A percentile compares a stretch with the other conserved stretches of the same genome.
Conservation (phyloP, 2,329 filamentous ascomycete genomes). For the Xylariaceae sp. region DNA sequence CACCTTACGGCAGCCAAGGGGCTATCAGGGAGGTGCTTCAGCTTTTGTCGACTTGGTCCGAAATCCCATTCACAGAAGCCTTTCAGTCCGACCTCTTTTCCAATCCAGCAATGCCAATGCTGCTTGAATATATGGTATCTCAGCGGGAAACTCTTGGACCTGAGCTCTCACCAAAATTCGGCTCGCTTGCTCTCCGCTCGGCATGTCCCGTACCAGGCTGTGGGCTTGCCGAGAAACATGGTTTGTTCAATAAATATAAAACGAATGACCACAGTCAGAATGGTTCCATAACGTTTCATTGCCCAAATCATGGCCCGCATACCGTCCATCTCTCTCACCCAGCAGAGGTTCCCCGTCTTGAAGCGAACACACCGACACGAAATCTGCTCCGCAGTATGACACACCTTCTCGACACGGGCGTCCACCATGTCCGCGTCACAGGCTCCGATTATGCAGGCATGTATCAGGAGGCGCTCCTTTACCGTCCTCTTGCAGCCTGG, state of each 20-base stretch:
- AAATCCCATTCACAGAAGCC: background rate
- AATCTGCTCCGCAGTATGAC: constrained; percentile 11
- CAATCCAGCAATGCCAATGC: background rate
- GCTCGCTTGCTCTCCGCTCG: constrained; percentile 6
- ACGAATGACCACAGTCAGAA: background rate
- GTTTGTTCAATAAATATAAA: constrained; percentile 3
- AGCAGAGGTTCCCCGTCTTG: constrained; percentile 1
- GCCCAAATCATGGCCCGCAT: constrained; percentile 5
- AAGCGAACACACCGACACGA: constrained; percentile 6
- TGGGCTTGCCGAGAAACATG: constrained; percentile 8
- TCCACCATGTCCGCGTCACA: constrained; percentile 10
- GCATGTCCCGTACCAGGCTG: constrained; percentile 8
- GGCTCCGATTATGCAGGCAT: constrained; percentile 9
- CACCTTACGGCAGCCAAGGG: no score
- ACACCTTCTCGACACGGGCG: constrained; percentile 2
- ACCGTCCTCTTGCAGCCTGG: constrained; percentile 11
- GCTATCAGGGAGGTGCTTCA: constrained; percentile 3
- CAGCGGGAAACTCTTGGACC: background rate
- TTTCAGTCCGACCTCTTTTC: constrained; percentile 9
- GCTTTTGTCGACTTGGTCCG: constrained; percentile 3
- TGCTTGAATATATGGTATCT: constrained; percentile 3
- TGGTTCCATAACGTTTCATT: constrained; percentile 1
- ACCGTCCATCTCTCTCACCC: background rate
- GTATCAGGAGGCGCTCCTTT: constrained; percentile 8
- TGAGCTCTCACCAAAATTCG: constrained; percentile 4